phyloP scores from a whole-genome alignment of 257 asterid genomes.

The Solanum sitiens region DNA sequence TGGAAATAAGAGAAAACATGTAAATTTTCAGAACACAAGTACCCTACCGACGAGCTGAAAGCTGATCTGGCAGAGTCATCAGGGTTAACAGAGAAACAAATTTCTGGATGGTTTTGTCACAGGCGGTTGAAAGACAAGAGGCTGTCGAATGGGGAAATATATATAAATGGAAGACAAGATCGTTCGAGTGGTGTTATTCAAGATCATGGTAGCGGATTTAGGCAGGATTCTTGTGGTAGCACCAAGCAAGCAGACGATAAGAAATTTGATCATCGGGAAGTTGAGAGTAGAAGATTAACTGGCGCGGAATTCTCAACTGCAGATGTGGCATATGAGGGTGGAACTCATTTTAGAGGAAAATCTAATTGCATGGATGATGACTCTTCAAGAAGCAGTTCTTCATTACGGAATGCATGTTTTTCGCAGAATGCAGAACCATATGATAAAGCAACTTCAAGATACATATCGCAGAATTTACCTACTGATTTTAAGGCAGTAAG shows the following conservation, averaged over 20 bases:
- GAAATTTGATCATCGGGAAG: slow-evolving; percentile 56
- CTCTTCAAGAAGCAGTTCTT: slow-evolving; percentile 71
- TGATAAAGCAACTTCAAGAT: slow-evolving; percentile 33
- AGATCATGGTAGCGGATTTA: slow-evolving; percentile 78
- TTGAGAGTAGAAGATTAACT: slow-evolving; percentile 56
- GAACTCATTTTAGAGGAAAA: slow-evolving; percentile 31
- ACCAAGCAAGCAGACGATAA: slow-evolving; percentile 57
- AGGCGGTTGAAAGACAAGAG: slow-evolving; percentile 86
- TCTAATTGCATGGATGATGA: slow-evolving; percentile 33
- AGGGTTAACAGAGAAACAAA: slow-evolving; percentile 90
- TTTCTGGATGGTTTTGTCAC: slow-evolving; percentile 98
- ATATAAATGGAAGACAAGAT: slow-evolving; percentile 43
- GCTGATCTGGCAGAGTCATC: slow-evolving; percentile 55
- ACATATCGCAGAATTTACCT: slow-evolving; percentile 32
- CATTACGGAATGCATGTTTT: slow-evolving; percentile 31
- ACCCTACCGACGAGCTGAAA: slow-evolving; percentile 73
- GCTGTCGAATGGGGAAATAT: slow-evolving; percentile 32
- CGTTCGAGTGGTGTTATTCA: slow-evolving; percentile 68
- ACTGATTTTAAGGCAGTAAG: slow-evolving; percentile 28
- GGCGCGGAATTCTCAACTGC: slow-evolving; percentile 42
- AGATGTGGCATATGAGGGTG: slow-evolving; percentile 39
- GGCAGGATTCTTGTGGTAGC: slow-evolving; percentile 98
- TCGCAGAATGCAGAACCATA: slow-evolving; percentile 28
- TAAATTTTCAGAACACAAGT: slow-evolving; percentile 58
- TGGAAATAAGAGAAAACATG: neutral